A percentile compares a stretch with the other conserved stretches of the same genome.
These are phyloP conservation scores for Plasmopara viticola DNA, from an alignment of 352 stramenopile genomes.

Conservation along the genomic window DNA sequence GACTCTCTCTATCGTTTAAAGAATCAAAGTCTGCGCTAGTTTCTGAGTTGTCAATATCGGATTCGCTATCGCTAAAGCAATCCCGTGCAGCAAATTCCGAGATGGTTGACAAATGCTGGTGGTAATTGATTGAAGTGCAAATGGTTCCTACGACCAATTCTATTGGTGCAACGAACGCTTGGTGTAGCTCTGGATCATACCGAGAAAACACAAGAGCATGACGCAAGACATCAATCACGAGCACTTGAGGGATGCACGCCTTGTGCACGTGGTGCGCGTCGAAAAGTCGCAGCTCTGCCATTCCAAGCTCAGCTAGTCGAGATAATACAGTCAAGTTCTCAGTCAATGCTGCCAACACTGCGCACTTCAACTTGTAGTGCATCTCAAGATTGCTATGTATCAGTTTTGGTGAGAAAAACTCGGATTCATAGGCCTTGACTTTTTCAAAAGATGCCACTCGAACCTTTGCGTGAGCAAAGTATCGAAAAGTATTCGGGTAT, in stretches of 20 bases:
- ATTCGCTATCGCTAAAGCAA: conserved; percentile 75
- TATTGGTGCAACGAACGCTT: conserved; percentile 42
- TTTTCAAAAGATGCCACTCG: conserved; percentile 70
- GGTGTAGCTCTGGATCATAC: conserved; percentile 29
- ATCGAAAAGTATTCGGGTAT: conserved; percentile 74
- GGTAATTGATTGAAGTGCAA: conserved; percentile 69
- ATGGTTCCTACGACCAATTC: conserved; percentile 50
- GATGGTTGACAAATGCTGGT: conserved; percentile 70
- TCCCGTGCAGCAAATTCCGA: conserved; percentile 60
- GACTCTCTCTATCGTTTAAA: conserved; percentile 7
- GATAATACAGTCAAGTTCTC: conserved; percentile 41
- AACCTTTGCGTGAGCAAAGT: conserved; percentile 60
- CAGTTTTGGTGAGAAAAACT: conserved; percentile 53
- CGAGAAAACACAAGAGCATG: conserved; percentile 49
- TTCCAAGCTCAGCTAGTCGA: conserved; percentile 45
- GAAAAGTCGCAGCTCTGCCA: conserved; percentile 60
- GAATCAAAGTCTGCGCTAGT: conserved; percentile 13
- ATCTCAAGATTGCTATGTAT: conserved; percentile 44
- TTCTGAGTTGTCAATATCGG: conserved; percentile 37
- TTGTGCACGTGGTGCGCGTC: conserved; percentile 46
- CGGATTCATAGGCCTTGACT: conserved; percentile 59
- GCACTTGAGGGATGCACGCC: conserved; percentile 36
- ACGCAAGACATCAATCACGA: conserved; percentile 56
- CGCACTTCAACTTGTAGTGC: conserved; percentile 51
- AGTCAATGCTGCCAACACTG: conserved; percentile 40